Evolutionary conservation across 768 basidiomycete species (phyloP), one percentile per base, ranked within the genome.

Genomic region (Suillus weaverae): DNA sequence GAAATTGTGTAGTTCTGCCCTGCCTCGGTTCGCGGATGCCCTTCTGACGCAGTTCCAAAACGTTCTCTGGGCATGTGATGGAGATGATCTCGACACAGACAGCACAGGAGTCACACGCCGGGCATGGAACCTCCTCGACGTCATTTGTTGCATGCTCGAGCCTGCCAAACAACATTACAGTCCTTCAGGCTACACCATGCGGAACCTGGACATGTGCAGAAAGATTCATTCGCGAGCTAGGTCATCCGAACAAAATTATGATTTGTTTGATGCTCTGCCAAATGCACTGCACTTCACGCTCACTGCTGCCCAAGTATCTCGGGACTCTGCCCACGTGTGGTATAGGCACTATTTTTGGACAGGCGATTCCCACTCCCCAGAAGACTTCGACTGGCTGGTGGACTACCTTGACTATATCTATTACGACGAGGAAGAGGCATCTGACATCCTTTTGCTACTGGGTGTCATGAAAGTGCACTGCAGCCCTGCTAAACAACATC

Each of bases 261-360:
- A 16, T 5, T 16, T 14, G 14, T 30, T 6, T 14, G 7, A 3
- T 6, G 14, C 22, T 16, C 26, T 16, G 48, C 26, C 1, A 50
- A 30, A 16, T 50, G 22, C 1, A 3, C 14, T 50, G 48, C 48
- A 2, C 26, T 50, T 50, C 26, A 50, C 48, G 50, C 13, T 51
- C 8, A 2, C 26, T 16, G 16, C 50, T 51, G 50, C 26, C 14
- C 0, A 9, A 22, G 13, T 48, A 13, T 22, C 46, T 22, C 46
- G 22, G 4, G 44, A 46, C 44, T 10, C 44, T n/a, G n/a, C 4
- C n/a, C 4, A 11, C 4, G 11, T 46, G n/a, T 46, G 44, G 44
- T 2, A 22, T 46, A 0, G 2, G 10, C n/a, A 5, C 4, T 46
- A 11, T 22, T 0, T 5, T 10, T 4, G n/a, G n/a, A 46, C 11